A percentile compares a stretch with the other conserved stretches of the same genome.
Evolutionary conservation across 345 rosid genomes (phyloP).

Genomic region (Citropsis articulata): DNA sequence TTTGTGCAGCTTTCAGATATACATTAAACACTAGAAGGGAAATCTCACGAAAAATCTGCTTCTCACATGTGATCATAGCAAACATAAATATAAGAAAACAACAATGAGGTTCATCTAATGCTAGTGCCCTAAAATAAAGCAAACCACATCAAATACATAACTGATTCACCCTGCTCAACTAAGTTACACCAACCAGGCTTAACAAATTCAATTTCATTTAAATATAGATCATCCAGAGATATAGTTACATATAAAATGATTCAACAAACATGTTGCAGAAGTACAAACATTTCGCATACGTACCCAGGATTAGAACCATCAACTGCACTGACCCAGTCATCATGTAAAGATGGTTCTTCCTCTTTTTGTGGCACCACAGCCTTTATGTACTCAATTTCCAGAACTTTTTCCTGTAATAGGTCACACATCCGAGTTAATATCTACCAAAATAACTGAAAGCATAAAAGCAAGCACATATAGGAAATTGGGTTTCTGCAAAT

Average conservation of each 20-base stretch:
- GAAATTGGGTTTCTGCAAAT: background rate
- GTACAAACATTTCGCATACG: background rate
- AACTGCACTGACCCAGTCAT: slow-evolving; percentile 97
- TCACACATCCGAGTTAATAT: slow-evolving; percentile 2
- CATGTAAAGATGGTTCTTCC: slow-evolving; percentile 79
- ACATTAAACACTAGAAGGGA: background rate
- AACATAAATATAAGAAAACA: background rate
- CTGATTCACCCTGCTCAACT: background rate
- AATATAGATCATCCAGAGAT: background rate
- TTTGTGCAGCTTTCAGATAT: slow-evolving; percentile 5
- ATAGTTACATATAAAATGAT: background rate
- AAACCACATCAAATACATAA: background rate
- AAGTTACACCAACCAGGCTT: background rate
- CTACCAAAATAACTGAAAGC: background rate
- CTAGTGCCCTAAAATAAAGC: background rate
- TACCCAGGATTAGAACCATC: slow-evolving; percentile 76
- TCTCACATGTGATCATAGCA: background rate
- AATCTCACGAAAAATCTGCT: background rate
- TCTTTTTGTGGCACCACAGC: slow-evolving; percentile 82
- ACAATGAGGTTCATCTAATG: background rate
- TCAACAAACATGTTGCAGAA: background rate
- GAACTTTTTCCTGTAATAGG: slow-evolving; percentile 63
- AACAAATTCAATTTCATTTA: background rate
- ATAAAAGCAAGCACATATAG: background rate
- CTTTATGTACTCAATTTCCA: slow-evolving; percentile 91